These are phyloP conservation scores for Ambrosia trifida DNA, from an alignment of 129 eudicot species.

Conservation along the genomic window DNA sequence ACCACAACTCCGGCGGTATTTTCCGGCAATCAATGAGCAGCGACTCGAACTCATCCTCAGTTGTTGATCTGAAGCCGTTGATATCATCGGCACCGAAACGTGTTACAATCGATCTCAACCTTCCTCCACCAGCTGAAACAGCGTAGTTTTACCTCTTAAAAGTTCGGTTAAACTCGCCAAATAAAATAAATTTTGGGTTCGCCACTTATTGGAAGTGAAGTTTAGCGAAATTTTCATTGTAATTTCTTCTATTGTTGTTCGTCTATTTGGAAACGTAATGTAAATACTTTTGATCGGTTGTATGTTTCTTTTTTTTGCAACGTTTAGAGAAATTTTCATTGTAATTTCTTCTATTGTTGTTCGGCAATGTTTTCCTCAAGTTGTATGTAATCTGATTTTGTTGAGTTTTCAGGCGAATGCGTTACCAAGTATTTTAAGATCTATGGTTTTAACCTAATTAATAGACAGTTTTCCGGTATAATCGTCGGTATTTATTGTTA, in stretches of 20 bases:
- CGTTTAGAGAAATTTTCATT: conserved; percentile 27
- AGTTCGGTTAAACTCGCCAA: too few species aligned
- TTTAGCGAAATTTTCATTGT: not conserved
- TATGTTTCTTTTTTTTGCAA: conserved; percentile 28
- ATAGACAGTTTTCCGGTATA: too few species aligned
- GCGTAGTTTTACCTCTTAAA: not conserved
- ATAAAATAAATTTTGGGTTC: too few species aligned
- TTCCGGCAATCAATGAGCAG: conserved; percentile 30
- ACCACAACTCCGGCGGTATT: conserved; percentile 1
- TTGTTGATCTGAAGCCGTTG: conserved; percentile 23
- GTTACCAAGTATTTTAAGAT: too few species aligned
- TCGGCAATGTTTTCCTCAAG: conserved; percentile 15
- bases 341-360: conserved; percentile 38
- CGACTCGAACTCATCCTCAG: conserved; percentile 35
- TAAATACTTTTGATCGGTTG: conserved; percentile 22
- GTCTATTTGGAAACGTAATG: conserved; percentile 1
- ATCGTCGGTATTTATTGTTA: too few species aligned
- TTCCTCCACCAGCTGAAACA: conserved; percentile 36
- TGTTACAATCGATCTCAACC: conserved; percentile 31
- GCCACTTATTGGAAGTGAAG: not conserved
- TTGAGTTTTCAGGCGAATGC: too few species aligned
- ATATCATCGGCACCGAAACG: conserved; percentile 5
- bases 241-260: not conserved
- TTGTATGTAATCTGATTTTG: conserved; percentile 31
- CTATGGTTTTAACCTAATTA: too few species aligned